Conservation (phyloP, 2,329 filamentous ascomycete species). For the Cladobotryum mycophilum region DNA sequence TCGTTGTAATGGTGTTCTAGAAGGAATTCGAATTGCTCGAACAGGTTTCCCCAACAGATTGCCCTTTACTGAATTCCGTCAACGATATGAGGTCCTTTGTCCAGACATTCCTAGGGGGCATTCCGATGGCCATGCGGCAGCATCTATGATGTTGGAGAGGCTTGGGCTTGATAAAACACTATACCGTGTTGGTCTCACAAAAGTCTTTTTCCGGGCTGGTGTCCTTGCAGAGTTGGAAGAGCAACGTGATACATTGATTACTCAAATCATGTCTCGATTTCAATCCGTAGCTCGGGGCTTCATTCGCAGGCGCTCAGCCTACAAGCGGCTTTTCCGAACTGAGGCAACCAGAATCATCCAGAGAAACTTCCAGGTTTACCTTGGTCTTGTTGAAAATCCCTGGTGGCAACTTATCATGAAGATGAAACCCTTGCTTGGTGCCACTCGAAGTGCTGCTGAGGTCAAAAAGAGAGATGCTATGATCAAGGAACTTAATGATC, state of each 20-base stretch:
- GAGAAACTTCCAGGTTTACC: conserved; percentile 85
- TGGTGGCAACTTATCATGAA: conserved; percentile 96
- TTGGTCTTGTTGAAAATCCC: conserved; percentile 82
- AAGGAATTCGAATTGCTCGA: conserved; percentile 92
- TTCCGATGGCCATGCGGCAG: conserved; percentile 80
- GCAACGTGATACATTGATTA: conserved; percentile 84
- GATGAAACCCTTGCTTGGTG: conserved; percentile 91
- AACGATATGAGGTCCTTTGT: conserved; percentile 93
- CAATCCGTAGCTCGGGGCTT: conserved; percentile 90
- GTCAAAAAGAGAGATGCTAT: conserved; percentile 93
- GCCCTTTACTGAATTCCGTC: conserved; percentile 86
- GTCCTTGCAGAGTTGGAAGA: conserved; percentile 96
- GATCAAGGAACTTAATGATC: conserved; percentile 79
- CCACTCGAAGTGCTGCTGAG: conserved; percentile 84
- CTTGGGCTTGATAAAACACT: conserved; percentile 77
- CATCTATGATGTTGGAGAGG: conserved; percentile 81
- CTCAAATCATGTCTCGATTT: conserved; percentile 88
- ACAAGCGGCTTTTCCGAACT: conserved; percentile 89
- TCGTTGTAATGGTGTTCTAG: conserved; percentile 98
- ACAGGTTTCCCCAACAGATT: conserved; percentile 95
- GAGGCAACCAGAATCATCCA: conserved; percentile 95
- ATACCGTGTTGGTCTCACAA: conserved; percentile 90
- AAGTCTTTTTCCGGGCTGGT: conserved; percentile 96
- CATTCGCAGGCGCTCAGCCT: conserved; percentile 76
- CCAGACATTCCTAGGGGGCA: conserved; percentile 83